A percentile compares a stretch with the other conserved stretches of the same genome.
phyloP scores from a whole-genome alignment of 1,139 yeast genomes.

The Suhomyces bolitotheri region DNA sequence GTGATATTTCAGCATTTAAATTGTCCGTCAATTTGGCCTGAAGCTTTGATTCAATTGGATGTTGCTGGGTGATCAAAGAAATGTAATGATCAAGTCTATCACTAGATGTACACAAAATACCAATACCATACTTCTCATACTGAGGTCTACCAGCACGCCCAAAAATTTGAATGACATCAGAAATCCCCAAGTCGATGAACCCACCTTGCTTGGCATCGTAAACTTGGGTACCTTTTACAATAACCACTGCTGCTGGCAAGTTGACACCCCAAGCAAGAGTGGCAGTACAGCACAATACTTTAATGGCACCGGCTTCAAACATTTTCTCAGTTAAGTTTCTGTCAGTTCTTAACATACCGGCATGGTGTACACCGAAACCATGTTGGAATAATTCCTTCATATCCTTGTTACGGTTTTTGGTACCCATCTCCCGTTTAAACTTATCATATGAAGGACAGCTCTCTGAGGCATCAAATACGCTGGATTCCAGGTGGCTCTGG shows the following conservation, averaged over 20 bases:
- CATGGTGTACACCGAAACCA: constrained; percentile 96
- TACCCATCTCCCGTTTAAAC: constrained; percentile 64
- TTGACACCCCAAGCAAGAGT: constrained; percentile 99
- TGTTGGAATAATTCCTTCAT: constrained; percentile 73
- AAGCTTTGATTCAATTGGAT: constrained; percentile 89
- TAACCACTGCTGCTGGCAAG: constrained; percentile 96
- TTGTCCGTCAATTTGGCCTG: constrained; percentile 82
- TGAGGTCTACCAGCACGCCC: constrained; percentile 99
- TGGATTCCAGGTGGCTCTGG: constrained; percentile 54
- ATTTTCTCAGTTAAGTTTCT: constrained; percentile 86
- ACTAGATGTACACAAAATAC: constrained; percentile 80
- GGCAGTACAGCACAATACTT: constrained; percentile 93
- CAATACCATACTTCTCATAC: constrained; percentile 88
- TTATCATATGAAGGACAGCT: constrained; percentile 41
- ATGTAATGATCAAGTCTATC: constrained; percentile 86
- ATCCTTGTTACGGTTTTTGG: constrained; percentile 74
- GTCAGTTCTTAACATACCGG: constrained; percentile 93
- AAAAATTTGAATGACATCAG: constrained; percentile 96
- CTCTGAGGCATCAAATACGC: constrained; percentile 62
- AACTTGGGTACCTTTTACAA: constrained; percentile 93
- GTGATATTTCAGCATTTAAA: constrained; percentile 90
- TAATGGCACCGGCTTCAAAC: constrained; percentile 83
- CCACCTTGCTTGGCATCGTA: constrained; percentile 97
- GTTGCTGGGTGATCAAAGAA: constrained; percentile 86
- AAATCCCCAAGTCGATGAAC: constrained; percentile 85